These are phyloP conservation scores for Daedaleopsis nitida DNA, from an alignment of 768 basidiomycete species.

Conservation along the genomic window DNA sequence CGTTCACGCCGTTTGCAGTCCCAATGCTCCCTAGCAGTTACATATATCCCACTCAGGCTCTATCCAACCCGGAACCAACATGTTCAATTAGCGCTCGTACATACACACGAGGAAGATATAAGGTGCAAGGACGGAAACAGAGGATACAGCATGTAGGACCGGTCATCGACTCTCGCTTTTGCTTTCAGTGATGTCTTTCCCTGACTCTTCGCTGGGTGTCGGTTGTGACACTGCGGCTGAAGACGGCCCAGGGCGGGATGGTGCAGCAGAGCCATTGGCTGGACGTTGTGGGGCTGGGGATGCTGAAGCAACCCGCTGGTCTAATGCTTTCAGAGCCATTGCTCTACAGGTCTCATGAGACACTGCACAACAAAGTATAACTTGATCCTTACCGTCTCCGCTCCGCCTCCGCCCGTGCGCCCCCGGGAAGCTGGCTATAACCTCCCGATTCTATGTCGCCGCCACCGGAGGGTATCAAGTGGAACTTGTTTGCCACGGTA, in stretches of 20 bases:
- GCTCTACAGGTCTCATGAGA: slow-evolving; percentile 53
- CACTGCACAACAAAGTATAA: not conserved
- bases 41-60: not conserved
- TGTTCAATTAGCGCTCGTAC: slow-evolving; percentile 21
- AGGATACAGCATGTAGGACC: not conserved
- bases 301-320: slow-evolving; percentile 82
- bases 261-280: slow-evolving; percentile 17
- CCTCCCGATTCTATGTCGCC: slow-evolving; percentile 72
- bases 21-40: too few species aligned
- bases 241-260: slow-evolving; percentile 13
- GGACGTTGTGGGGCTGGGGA: slow-evolving; percentile 24
- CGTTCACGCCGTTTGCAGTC: too few species aligned
- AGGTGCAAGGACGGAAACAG: not conserved
- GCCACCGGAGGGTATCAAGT: slow-evolving; percentile 67
- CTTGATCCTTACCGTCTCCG: slow-evolving; percentile 71
- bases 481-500: slow-evolving; percentile 64
- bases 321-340: slow-evolving; percentile 94
- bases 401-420: slow-evolving; percentile 95
- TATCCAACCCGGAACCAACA: not conserved
- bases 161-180: not conserved
- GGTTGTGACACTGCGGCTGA: slow-evolving; percentile 1
- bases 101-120: slow-evolving; percentile 17
- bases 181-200: not conserved
- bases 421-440: slow-evolving; percentile 79
- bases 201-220: not conserved